These are phyloP conservation scores for Aspergillus unguis DNA, from an alignment of 2,329 filamentous ascomycete genomes.

Conservation along the genomic window DNA sequence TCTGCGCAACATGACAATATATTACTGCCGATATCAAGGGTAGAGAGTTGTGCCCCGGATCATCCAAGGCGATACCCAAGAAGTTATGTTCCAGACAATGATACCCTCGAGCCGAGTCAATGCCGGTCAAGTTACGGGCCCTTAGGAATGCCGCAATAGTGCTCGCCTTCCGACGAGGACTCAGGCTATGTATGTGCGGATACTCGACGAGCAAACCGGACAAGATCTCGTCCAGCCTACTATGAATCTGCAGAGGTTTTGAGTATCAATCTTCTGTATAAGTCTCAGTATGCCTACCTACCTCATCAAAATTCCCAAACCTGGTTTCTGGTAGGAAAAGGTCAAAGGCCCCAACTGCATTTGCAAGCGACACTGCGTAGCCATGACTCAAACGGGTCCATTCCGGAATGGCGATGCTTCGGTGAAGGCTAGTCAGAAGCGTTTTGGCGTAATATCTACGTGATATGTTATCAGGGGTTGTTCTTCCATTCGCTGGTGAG, in stretches of 20 bases:
- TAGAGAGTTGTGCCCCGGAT: slow-evolving; percentile 70
- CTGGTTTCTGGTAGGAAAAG: slow-evolving; percentile 77
- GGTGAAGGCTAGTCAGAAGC: slow-evolving; percentile 74
- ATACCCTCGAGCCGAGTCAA: slow-evolving; percentile 66
- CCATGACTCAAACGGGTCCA: slow-evolving; percentile 62
- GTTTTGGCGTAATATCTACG: slow-evolving; percentile 70
- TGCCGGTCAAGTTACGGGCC: slow-evolving; percentile 64
- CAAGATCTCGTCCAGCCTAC: slow-evolving; percentile 64
- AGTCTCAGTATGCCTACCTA: slow-evolving; percentile 52
- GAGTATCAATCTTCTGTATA: slow-evolving; percentile 6
- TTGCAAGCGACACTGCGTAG: slow-evolving; percentile 62
- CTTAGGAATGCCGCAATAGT: slow-evolving; percentile 68
- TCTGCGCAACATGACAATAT: slow-evolving; percentile 73
- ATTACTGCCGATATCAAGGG: slow-evolving; percentile 85
- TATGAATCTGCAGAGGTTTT: slow-evolving; percentile 52
- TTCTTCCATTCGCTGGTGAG: background rate
- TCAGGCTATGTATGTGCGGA: slow-evolving; percentile 54
- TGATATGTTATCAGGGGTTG: background rate
- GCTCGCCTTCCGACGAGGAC: slow-evolving; percentile 65
- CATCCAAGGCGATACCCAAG: slow-evolving; percentile 74
- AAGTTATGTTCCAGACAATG: slow-evolving; percentile 82
- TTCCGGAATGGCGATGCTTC: slow-evolving; percentile 71
- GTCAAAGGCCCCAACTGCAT: slow-evolving; percentile 77
- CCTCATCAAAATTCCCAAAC: slow-evolving; percentile 70
- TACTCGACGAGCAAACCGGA: slow-evolving; percentile 53